These are phyloP conservation scores for Haematococcus lacustris DNA, from an alignment of 139 green algal species.

Conservation along the genomic window DNA sequence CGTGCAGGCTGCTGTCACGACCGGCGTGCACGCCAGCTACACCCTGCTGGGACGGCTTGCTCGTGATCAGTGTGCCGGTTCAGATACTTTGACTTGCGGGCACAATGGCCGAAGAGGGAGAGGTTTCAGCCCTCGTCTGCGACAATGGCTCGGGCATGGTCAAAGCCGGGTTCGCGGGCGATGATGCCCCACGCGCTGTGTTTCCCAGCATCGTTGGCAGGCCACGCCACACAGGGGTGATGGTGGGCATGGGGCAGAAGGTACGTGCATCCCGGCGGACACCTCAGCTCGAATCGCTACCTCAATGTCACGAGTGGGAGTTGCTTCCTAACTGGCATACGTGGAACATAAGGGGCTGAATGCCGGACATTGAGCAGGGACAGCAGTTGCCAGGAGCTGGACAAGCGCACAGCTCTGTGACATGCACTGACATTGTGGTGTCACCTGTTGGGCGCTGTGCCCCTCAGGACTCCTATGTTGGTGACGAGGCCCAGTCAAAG, in stretches of 20 bases:
- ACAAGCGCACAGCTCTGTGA: too few species aligned
- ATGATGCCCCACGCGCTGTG: constrained; percentile 91
- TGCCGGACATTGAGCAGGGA: not conserved
- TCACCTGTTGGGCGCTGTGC: too few species aligned
- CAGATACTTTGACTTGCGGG: too few species aligned
- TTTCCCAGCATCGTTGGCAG: constrained; percentile 96
- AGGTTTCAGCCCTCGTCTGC: constrained; percentile 90
- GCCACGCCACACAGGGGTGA: constrained; percentile 89
- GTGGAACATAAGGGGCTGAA: too few species aligned
- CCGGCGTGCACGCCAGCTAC: too few species aligned
- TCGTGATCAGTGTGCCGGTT: too few species aligned
- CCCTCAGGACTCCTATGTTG: constrained; percentile 95
- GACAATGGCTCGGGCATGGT: constrained; percentile 89
- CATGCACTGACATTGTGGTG: too few species aligned
- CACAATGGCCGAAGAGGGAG: constrained; percentile 73
- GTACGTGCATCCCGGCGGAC: constrained; percentile 25
- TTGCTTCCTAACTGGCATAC: too few species aligned
- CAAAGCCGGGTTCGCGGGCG: constrained; percentile 87
- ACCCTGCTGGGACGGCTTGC: too few species aligned
- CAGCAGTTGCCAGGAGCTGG: not conserved
- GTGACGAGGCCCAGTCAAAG: constrained; percentile 97
- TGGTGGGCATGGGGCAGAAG: constrained; percentile 82
- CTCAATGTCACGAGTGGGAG: too few species aligned
- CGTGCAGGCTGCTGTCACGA: too few species aligned
- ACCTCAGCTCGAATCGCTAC: not conserved